Evolutionary conservation across 2,329 filamentous ascomycete species (phyloP).

Genomic region (Graphium sp.): DNA sequence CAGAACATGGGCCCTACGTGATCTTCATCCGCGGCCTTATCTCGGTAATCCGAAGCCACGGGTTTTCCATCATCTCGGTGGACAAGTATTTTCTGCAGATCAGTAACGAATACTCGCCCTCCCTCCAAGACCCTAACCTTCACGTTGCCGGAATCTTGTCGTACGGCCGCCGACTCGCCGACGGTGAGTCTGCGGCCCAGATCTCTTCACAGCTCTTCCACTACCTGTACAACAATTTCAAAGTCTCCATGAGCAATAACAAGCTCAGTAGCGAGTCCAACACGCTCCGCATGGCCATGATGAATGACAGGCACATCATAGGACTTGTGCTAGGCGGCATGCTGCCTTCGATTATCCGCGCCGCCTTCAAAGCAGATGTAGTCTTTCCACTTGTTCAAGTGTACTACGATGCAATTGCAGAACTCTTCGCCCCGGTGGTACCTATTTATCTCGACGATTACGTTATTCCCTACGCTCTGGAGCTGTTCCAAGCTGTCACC

Average conservation of each 20-base stretch:
- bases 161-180: constrained; percentile 34
- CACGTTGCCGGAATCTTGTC: constrained; percentile 37
- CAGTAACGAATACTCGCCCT: constrained; percentile 36
- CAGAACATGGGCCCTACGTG: constrained; percentile 28
- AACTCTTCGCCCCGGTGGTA: constrained; percentile 6
- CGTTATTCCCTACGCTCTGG: constrained; percentile 9
- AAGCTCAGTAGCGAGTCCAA: constrained; percentile 26
- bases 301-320: constrained; percentile 22
- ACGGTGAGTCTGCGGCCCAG: constrained; percentile 28
- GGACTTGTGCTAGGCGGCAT: constrained; percentile 32
- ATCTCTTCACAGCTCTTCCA: constrained; percentile 34
- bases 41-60: constrained; percentile 34
- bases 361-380: constrained; percentile 14
- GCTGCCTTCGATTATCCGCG: constrained; percentile 32
- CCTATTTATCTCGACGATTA: constrained; percentile 14
- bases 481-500: constrained; percentile 8
- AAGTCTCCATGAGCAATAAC: constrained; percentile 30
- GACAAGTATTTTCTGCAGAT: constrained; percentile 40
- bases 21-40: constrained; percentile 34
- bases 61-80: constrained; percentile 32
- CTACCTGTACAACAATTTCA: constrained; percentile 40
- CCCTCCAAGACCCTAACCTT: constrained; percentile 35
- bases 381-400: constrained; percentile 32
- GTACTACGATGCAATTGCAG: constrained; percentile 25
- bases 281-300: constrained; percentile 31